These are phyloP conservation scores for Moesziomyces sp. DNA, from an alignment of 1,284 basidiomycete genomes.

Conservation along the genomic window DNA sequence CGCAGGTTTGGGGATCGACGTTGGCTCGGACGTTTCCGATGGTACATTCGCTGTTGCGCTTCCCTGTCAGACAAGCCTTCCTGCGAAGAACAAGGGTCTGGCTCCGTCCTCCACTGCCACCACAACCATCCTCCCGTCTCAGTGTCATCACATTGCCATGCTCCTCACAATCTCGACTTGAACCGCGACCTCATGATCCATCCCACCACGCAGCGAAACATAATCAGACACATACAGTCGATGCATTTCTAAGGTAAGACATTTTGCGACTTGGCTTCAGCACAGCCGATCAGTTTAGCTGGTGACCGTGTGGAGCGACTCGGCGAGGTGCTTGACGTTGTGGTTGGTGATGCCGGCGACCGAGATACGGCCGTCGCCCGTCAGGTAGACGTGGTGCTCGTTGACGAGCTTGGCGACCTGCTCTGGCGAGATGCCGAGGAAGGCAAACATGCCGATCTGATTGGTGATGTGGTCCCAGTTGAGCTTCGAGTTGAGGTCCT, in stretches of 20 bases:
- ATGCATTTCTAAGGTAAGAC: constrained; percentile 14
- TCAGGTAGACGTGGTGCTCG: constrained; percentile 68
- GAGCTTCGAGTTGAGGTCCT: constrained; percentile 66
- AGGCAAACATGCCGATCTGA: constrained; percentile 68
- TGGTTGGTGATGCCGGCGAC: constrained; percentile 67
- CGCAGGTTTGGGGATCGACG: neutral
- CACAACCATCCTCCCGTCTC: too few relatives aligned
- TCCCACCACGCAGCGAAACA: neutral
- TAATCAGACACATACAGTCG: neutral
- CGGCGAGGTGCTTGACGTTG: constrained; percentile 65
- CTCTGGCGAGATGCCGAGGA: constrained; percentile 65
- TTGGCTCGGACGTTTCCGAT: neutral
- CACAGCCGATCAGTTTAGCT: constrained; percentile 4
- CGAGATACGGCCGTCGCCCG: constrained; percentile 67
- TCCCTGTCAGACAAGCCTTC: too few relatives aligned
- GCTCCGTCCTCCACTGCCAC: too few relatives aligned
- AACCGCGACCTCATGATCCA: too few relatives aligned
- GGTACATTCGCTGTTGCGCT: neutral
- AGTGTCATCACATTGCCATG: too few relatives aligned
- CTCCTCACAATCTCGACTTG: too few relatives aligned
- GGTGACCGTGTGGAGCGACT: constrained; percentile 65
- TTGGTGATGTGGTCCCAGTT: constrained; percentile 69
- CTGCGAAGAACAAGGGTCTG: neutral
- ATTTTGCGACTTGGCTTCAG: neutral
- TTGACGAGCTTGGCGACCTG: constrained; percentile 66